Percentiles rank a stretch among this genome's conserved stretches.
These are phyloP conservation scores for Candida taoyuanica DNA, from an alignment of 805 yeast genomes.

Conservation along the genomic window DNA sequence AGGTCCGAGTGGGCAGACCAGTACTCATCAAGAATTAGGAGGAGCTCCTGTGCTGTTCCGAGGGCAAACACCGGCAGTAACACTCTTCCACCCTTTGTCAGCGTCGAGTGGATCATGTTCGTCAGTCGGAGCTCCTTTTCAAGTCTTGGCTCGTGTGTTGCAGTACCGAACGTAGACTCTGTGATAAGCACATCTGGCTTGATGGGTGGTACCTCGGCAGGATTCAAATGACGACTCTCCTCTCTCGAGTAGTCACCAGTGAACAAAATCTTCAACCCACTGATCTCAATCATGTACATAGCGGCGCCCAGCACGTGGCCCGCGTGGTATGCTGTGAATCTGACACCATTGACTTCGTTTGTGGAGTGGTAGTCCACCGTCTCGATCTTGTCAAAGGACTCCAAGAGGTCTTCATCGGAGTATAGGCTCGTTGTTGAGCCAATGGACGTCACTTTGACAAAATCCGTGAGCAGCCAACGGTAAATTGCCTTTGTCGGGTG, in stretches of 20 bases:
- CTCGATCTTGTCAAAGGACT: conserved; percentile 85
- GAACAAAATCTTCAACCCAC: conserved; percentile 81
- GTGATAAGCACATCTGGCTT: conserved; percentile 88
- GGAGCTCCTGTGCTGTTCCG: conserved; percentile 93
- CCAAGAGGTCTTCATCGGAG: conserved; percentile 84
- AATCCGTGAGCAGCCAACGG: conserved; percentile 91
- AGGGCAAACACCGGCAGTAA: conserved; percentile 92
- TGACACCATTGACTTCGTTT: conserved; percentile 86
- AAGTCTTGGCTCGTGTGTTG: conserved; percentile 86
- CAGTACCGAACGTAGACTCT: conserved; percentile 97
- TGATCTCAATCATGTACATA: conserved; percentile 93
- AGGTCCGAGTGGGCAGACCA: conserved; percentile 85
- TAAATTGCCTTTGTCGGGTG: conserved; percentile 98
- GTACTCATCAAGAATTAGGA: conserved; percentile 88
- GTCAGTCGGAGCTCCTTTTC: conserved; percentile 84
- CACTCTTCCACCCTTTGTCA: conserved; percentile 86
- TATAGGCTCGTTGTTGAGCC: conserved; percentile 52
- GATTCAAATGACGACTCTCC: conserved; percentile 88
- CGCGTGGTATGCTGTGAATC: conserved; percentile 97
- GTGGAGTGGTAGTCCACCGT: conserved; percentile 96
- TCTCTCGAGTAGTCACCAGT: conserved; percentile 98
- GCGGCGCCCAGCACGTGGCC: conserved; percentile 99
- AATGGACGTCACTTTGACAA: conserved; percentile 77
- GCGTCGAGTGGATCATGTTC: conserved; percentile 75
- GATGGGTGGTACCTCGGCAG: conserved; percentile 88